phyloP scores from a whole-genome alignment of 108 stramenopile species.

The Cyclotella cryptica region DNA sequence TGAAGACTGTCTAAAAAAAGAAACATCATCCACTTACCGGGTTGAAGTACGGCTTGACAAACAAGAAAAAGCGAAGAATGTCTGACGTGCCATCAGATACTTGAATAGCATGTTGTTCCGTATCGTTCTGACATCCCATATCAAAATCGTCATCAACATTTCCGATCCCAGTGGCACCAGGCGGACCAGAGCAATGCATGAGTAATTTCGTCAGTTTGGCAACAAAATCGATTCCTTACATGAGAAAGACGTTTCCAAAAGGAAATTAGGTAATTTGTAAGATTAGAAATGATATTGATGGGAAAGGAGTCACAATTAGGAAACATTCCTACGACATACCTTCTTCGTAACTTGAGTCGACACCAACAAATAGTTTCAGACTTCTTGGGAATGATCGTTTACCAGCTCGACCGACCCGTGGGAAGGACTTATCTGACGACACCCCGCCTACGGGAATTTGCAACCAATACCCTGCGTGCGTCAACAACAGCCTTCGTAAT shows the following conservation, averaged over 20 bases:
- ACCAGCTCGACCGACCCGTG: constrained; percentile 62
- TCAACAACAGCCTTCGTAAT: constrained; percentile 75
- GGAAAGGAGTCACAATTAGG: no score
- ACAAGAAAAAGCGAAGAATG: constrained; percentile 78
- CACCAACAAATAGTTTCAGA: constrained; percentile 79
- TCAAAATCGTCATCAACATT: constrained; percentile 4
- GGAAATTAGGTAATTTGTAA: no score
- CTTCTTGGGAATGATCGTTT: constrained; percentile 69
- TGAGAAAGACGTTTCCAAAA: background rate
- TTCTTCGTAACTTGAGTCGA: constrained; percentile 76
- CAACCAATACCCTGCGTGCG: constrained; percentile 83
- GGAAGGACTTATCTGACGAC: constrained; percentile 77
- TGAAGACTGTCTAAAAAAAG: background rate
- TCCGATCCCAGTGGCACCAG: constrained; percentile 1
- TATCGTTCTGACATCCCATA: constrained; percentile 10
- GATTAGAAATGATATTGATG: background rate
- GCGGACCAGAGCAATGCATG: constrained; percentile 71
- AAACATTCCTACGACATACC: constrained; percentile 73
- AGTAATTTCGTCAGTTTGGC: constrained; percentile 82
- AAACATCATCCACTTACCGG: constrained; percentile 41
- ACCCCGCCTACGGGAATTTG: constrained; percentile 85
- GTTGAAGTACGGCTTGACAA: constrained; percentile 90
- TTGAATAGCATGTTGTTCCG: background rate
- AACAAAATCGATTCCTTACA: constrained; percentile 79
- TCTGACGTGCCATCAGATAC: constrained; percentile 82